Evolutionary conservation across 257 asterid genomes (phyloP).

Genomic region (Penstemon newberryi): DNA sequence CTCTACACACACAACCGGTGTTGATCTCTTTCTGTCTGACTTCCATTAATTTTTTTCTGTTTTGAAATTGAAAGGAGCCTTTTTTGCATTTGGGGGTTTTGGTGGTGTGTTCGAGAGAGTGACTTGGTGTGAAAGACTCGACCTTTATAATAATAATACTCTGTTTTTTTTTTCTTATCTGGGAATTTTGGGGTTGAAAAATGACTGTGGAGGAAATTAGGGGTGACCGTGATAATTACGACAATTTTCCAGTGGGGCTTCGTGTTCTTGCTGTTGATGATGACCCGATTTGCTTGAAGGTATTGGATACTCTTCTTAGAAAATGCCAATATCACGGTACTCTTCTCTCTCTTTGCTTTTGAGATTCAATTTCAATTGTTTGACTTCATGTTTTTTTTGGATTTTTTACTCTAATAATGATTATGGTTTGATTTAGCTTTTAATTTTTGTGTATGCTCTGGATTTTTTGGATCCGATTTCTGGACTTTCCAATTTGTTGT

Average conservation of each 20-base stretch:
- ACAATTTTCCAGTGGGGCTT: slow-evolving; percentile 55
- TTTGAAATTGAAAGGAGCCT: not conserved
- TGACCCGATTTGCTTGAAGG: slow-evolving; percentile 57
- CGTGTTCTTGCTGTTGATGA: slow-evolving; percentile 77
- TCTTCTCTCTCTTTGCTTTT: slow-evolving; percentile 6
- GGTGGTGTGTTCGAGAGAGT: slow-evolving; percentile 27
- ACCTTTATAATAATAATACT: slow-evolving; percentile 23
- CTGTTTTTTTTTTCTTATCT: slow-evolving; percentile 31
- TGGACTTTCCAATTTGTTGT: slow-evolving; percentile 23
- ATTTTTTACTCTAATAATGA: slow-evolving; percentile 4
- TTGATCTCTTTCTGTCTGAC: slow-evolving; percentile 26
- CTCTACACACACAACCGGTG: slow-evolving; percentile 29
- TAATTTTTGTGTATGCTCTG: slow-evolving; percentile 17
- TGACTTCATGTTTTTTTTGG: slow-evolving; percentile 3
- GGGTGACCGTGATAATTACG: slow-evolving; percentile 35
- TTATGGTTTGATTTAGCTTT: slow-evolving; percentile 15
- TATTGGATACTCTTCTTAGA: slow-evolving; percentile 55
- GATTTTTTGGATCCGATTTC: slow-evolving; percentile 33
- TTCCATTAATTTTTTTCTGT: not conserved
- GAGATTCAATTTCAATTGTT: slow-evolving; percentile 3
- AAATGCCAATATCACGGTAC: slow-evolving; percentile 69
- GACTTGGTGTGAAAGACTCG: slow-evolving; percentile 26
- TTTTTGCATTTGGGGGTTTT: slow-evolving; percentile 40
- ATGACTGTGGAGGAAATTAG: slow-evolving; percentile 48
- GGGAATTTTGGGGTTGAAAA: slow-evolving; percentile 26